Base-by-base conservation (phyloP, 805 yeast species). In the Metschnikowia kunwiensis region DNA sequence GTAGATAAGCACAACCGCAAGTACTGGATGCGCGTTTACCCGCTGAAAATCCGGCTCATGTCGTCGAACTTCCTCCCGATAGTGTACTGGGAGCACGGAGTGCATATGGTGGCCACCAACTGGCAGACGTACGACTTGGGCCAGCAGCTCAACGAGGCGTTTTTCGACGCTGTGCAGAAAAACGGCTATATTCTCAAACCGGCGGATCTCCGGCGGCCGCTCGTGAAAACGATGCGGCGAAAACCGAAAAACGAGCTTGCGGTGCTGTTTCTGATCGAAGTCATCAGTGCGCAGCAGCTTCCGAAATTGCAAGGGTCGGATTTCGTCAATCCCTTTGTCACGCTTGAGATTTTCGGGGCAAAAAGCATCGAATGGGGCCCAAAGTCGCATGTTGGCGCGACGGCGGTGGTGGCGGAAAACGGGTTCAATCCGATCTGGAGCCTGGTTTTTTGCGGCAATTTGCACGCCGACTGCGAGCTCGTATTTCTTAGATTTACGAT, bases 41-140 rank as follows among this genome's bases (percentile, higher is more conserved):
- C 99, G 0, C 80, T 94, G 1, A 80, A 79, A 6, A 74, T 80
- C 38, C 63, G 97, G 26, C 72, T 85, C 44, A 80, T 70, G 34
- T 87, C 96, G 1, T 72, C 85, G 3, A 93, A 93, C 53, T 89
- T 86, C 54, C 74, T 74, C 28, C 97, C 98, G 0, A 60, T 86
- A 2, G 58, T 60, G 1, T 87, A 77, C 53, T 93, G 99, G 98
- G 70, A 70, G 32, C 65, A 74, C 30, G 99, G 99, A 1, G 82
- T 75, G 8, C 98, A 93, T 54, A 77, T 93, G 87, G 97, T 86
- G 4, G 97, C 98, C 0, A 81, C 96, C 0, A 93, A 91, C 55
- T 91, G 97, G 97, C 98, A 91, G 59, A 82, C 93, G 0, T 82
- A 77, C 55, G 98, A 93, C 54, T 40, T 78, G 12, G 96, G 97